Evolutionary conservation across 257 asterid species (phyloP).

Genomic region (Osmanthus fragrans): DNA sequence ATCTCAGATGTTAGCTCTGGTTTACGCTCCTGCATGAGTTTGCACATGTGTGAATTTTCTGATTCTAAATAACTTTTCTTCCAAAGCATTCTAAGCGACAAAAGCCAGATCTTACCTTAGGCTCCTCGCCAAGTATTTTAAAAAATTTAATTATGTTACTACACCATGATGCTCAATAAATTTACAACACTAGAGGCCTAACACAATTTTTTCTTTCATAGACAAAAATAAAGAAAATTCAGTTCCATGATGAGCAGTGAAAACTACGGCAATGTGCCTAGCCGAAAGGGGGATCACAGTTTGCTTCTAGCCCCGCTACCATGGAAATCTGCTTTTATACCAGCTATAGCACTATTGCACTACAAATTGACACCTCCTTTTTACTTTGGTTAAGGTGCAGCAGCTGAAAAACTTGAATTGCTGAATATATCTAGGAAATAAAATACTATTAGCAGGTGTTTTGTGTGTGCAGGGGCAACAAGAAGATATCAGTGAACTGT

Average conservation of each 20-base stretch:
- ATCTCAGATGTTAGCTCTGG: constrained; percentile 89
- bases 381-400: not conserved
- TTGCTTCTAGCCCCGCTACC: not conserved
- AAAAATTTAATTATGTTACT: not conserved
- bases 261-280: not conserved
- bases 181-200: not conserved
- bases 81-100: not conserved
- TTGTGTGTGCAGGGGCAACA: not conserved
- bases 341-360: not conserved
- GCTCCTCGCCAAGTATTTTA: not conserved
- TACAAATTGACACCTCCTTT: not conserved
- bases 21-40: constrained; percentile 81
- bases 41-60: constrained; percentile 25
- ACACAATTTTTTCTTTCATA: not conserved
- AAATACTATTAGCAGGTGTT: not conserved
- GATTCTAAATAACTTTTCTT: not conserved
- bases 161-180: not conserved
- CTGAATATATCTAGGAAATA: not conserved
- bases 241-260: not conserved
- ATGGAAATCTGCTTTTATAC: not conserved
- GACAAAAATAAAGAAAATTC: not conserved
- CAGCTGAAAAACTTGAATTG: not conserved
- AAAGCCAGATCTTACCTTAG: not conserved
- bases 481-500: not conserved
- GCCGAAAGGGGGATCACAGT: not conserved